phyloP scores from a whole-genome alignment of 78 protist genomes.

The Polysphondylium violaceum region DNA sequence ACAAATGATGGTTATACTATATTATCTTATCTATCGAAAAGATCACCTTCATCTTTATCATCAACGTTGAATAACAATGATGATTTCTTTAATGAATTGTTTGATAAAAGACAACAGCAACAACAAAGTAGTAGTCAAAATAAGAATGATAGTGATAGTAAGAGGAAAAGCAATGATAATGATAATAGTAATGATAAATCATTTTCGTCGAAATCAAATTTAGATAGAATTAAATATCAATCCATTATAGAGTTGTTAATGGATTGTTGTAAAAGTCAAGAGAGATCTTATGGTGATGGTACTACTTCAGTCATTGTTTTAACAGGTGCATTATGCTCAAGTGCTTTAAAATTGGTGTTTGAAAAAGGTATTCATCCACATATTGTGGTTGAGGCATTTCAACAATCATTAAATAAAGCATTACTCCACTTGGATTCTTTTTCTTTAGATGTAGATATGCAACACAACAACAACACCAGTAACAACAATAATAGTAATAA shows the following conservation, averaged over 20 bases:
- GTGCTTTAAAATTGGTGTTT: not conserved
- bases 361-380: slow-evolving; percentile 31
- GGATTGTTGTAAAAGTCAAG: slow-evolving; percentile 39
- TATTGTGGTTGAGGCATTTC: not conserved
- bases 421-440: slow-evolving; percentile 9
- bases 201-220: not conserved
- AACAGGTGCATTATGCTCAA: slow-evolving; percentile 47
- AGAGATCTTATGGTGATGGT: slow-evolving; percentile 68
- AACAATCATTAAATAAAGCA: not conserved
- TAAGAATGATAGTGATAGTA: not conserved
- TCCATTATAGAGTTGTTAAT: slow-evolving; percentile 38
- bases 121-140: not conserved
- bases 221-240: slow-evolving; percentile 14
- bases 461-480: not conserved
- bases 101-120: too few species aligned
- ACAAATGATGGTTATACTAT: slow-evolving; percentile 66
- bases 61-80: not conserved
- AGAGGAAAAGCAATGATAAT: not conserved
- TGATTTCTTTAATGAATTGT: too few species aligned
- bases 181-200: not conserved
- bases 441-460: slow-evolving; percentile 7
- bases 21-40: slow-evolving; percentile 8
- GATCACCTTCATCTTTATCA: not conserved
- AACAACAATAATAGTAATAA: not conserved
- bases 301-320: slow-evolving; percentile 54